Evolutionary conservation across 2,329 filamentous ascomycete species (phyloP), one percentile per base, ranked within the genome.

Genomic region (Fusarium sp.): DNA sequence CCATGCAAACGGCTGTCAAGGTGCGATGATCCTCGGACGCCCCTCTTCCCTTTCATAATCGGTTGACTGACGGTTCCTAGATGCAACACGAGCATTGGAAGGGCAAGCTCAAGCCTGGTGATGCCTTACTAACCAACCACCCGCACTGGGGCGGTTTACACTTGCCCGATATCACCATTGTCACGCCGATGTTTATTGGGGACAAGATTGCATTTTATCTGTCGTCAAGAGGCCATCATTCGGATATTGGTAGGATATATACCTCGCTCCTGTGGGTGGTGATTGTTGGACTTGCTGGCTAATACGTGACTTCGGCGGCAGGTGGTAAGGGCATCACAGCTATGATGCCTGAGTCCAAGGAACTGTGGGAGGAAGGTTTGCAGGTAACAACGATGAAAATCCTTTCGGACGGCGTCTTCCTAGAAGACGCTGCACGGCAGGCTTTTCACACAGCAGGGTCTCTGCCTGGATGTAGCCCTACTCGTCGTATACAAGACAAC

Each of bases 281-380:
- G 24, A 26, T 8, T 8, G 24, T 26, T 26, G 24, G 24, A 26
- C 24, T 26, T 26, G 4, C 24, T 26, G 24, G 24, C 24, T 26
- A 26, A 26, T 26, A 5, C 24, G 24, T 26, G 24, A 26, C 24
- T 8, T 26, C 24, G 24, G 8, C 24, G 24, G 8, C 8, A 26
- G 24, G 24, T 5, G 57, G 57, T 14, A 59, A 48, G 20, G 57
- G 57, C 2, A 59, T 59, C 1, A 59, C 57, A 0, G 46, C 42
- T 14, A 59, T 59, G 57, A 59, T 59, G 57, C 50, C 57, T 3
- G 57, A 59, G 14, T 59, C 57, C 0, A n/a, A 39, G 9, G 46
- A 33, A 8, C 43, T 59, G 7, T 84, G 80, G 79, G 79, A 84
- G 62, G 82, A 84, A 57, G 83, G 83, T 6, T 76, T 80, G 34